These are phyloP conservation scores for Saraca asoca DNA, from an alignment of 331 rosid genomes.

Conservation along the genomic window DNA sequence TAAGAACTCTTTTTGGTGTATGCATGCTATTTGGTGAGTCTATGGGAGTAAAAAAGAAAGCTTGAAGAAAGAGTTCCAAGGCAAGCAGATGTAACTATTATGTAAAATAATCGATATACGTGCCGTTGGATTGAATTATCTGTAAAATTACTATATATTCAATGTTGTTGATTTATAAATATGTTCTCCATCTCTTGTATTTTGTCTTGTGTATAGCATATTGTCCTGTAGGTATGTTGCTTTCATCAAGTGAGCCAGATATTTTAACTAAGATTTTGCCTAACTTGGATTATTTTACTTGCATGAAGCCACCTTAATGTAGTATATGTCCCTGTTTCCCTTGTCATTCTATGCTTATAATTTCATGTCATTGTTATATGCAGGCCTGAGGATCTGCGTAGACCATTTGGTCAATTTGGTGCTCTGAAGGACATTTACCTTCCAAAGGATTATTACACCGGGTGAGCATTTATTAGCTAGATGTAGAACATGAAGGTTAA, in stretches of 20 bases:
- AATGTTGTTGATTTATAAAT: neutral
- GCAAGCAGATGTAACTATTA: neutral
- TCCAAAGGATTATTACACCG: slow-evolving; percentile 91
- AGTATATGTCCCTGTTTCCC: neutral
- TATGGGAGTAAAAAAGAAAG: neutral
- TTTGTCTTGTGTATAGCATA: neutral
- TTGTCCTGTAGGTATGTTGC: neutral
- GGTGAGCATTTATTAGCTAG: slow-evolving; percentile 63
- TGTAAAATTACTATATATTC: neutral
- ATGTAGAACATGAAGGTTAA: neutral
- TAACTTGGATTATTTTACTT: neutral
- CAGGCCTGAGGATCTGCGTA: slow-evolving; percentile 95
- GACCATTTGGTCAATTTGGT: slow-evolving; percentile 94
- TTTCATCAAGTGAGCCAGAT: neutral
- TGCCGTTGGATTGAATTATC: neutral
- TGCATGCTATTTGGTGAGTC: neutral
- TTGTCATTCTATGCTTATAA: neutral
- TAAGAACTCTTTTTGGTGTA: neutral
- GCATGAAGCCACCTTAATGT: neutral
- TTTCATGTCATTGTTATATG: slow-evolving; percentile 10
- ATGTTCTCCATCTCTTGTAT: neutral
- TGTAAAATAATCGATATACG: no score
- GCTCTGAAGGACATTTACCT: slow-evolving; percentile 86
- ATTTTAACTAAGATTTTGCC: neutral
- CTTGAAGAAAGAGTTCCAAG: neutral